These are phyloP conservation scores for Cytospora schulzeri DNA, from an alignment of 2,329 filamentous ascomycete species.

Conservation along the genomic window DNA sequence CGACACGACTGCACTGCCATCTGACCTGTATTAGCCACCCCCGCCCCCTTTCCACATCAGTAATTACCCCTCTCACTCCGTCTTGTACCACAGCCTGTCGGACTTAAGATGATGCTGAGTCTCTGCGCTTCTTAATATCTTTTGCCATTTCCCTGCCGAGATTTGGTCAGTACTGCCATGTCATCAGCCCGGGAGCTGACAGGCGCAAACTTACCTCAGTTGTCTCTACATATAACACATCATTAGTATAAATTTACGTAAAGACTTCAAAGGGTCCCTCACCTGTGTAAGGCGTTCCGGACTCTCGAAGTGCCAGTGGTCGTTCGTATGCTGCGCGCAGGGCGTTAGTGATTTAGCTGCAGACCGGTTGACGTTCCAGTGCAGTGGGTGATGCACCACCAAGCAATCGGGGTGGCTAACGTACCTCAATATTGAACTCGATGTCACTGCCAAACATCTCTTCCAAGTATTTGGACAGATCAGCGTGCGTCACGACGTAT, in stretches of 20 bases:
- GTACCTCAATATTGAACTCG: constrained; percentile 26
- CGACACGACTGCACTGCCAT: background rate
- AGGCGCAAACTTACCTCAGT: constrained; percentile 5
- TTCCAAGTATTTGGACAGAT: constrained; percentile 15
- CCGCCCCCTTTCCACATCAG: background rate
- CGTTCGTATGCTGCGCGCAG: constrained; percentile 23
- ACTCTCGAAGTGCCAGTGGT: constrained; percentile 26
- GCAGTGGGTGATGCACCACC: background rate
- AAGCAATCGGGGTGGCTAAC: background rate
- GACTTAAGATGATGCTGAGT: background rate
- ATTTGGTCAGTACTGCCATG: background rate
- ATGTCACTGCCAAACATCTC: constrained; percentile 13
- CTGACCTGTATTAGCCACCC: background rate
- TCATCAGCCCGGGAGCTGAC: background rate
- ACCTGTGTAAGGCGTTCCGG: constrained; percentile 20
- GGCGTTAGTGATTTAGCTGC: background rate
- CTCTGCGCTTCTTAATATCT: constrained; percentile 1
- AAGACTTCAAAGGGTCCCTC: background rate
- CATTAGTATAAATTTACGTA: background rate
- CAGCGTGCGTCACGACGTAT: constrained; percentile 19
- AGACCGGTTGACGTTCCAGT: no score
- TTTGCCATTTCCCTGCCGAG: constrained; percentile 10
- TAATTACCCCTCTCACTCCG: background rate
- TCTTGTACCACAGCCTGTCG: background rate
- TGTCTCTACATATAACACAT: background rate